Conservation (phyloP, 768 basidiomycete species). For the Polyporus arcularius region DNA sequence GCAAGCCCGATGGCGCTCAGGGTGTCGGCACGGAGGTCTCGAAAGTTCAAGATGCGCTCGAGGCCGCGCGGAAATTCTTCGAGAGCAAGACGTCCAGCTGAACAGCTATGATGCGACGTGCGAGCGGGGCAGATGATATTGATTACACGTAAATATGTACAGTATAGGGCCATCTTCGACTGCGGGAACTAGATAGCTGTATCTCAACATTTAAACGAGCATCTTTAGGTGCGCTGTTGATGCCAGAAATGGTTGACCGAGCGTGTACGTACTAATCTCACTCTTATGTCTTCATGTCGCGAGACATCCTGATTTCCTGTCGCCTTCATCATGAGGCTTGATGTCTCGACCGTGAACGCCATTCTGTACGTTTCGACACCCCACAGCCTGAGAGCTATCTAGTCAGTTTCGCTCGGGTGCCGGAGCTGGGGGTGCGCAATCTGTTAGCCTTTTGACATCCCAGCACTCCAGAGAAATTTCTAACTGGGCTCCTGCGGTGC, state of each 20-base stretch:
- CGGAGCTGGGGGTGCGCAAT: background rate
- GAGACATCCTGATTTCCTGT: background rate
- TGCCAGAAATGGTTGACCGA: background rate
- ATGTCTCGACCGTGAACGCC: background rate
- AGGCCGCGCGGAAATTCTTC: conserved; percentile 50
- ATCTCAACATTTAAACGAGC: background rate
- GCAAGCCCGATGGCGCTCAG: conserved; percentile 90
- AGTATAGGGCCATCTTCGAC: conserved; percentile 11
- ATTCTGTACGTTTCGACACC: background rate
- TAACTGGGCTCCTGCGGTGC: too few species aligned
- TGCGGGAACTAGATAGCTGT: conserved; percentile 1
- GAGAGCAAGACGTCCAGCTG: conserved; percentile 14
- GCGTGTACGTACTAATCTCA: conserved; percentile 2
- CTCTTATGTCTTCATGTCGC: background rate
- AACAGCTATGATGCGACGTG: background rate
- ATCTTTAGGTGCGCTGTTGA: background rate
- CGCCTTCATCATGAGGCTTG: background rate
- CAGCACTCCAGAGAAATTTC: too few species aligned
- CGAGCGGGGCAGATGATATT: background rate
- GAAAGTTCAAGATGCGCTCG: conserved; percentile 68
- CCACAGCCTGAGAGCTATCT: too few species aligned
- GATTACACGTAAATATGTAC: conserved; percentile 20
- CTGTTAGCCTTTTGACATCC: too few species aligned
- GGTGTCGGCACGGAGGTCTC: conserved; percentile 75
- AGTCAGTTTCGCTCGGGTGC: background rate